Evolutionary conservation across 345 rosid species (phyloP).

Genomic region (Toxicodendron radicans): DNA sequence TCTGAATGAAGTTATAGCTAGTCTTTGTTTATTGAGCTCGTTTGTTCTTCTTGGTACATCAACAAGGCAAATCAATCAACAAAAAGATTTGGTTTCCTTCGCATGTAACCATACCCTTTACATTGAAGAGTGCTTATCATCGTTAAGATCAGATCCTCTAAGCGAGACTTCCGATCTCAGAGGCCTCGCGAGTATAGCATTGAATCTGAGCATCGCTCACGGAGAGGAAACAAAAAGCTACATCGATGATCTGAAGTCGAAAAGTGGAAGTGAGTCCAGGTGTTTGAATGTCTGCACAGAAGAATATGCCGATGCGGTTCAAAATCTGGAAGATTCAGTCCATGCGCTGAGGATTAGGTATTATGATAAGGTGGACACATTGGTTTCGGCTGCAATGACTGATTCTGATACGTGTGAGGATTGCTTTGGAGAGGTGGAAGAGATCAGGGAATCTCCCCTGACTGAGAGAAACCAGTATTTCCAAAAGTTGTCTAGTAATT

Average conservation of each 20-base stretch:
- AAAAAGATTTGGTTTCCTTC: conserved; percentile 24
- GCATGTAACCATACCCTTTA: conserved; percentile 25
- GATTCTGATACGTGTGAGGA: conserved; percentile 30
- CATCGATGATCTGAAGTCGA: conserved; percentile 8
- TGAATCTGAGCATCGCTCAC: conserved; percentile 10
- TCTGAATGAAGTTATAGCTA: background rate
- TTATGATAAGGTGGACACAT: conserved; percentile 10
- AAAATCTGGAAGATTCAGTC: conserved; percentile 17
- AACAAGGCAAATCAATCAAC: background rate
- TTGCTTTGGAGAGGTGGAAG: conserved; percentile 13
- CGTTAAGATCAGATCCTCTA: conserved; percentile 29
- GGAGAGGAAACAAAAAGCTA: conserved; percentile 16
- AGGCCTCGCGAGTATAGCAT: conserved; percentile 26
- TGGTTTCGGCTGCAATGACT: conserved; percentile 31
- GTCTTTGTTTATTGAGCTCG: background rate
- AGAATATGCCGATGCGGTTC: conserved; percentile 16
- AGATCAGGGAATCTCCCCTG: background rate
- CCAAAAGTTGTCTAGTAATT: conserved; percentile 22
- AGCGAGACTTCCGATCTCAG: conserved; percentile 25
- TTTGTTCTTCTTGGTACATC: background rate
- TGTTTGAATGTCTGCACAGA: conserved; percentile 23
- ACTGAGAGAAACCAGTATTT: conserved; percentile 19
- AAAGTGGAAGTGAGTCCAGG: background rate
- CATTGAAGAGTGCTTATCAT: conserved; percentile 16
- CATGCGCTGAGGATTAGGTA: conserved; percentile 14